phyloP scores from a whole-genome alignment of 2,329 filamentous ascomycete species.

The Stachybotrys echinatus region DNA sequence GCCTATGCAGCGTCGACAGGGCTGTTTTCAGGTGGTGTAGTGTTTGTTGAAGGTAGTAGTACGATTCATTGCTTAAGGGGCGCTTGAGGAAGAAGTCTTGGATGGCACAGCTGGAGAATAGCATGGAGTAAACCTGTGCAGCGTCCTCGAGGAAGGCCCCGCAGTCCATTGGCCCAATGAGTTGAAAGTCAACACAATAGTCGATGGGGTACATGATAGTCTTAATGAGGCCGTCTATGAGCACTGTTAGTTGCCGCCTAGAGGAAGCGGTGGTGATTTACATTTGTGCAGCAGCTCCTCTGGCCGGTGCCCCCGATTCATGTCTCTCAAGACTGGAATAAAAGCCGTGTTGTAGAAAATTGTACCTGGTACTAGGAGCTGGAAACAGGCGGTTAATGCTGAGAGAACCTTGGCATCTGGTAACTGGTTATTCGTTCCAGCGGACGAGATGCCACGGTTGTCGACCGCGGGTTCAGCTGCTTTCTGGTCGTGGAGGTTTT shows the following conservation, averaged over 20 bases:
- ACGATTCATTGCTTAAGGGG: not conserved
- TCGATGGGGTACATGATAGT: not conserved
- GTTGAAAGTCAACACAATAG: not conserved
- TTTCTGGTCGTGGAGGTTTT: too few species aligned
- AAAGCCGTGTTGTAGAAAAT: not conserved
- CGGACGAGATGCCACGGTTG: too few species aligned
- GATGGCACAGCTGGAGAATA: slow-evolving; percentile 3
- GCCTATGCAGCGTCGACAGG: not conserved
- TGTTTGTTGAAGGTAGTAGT: not conserved
- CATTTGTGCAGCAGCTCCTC: not conserved
- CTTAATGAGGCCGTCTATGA: not conserved
- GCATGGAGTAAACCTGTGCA: slow-evolving; percentile 3
- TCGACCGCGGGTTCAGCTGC: too few species aligned
- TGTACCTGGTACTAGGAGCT: too few species aligned
- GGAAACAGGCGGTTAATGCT: too few species aligned
- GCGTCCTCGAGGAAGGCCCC: not conserved
- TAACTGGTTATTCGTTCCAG: too few species aligned
- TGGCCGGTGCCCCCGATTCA: not conserved
- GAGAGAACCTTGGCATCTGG: too few species aligned
- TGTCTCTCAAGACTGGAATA: not conserved
- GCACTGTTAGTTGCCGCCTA: not conserved
- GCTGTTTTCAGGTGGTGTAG: slow-evolving; percentile 3
- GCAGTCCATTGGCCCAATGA: not conserved
- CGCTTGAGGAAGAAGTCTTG: not conserved
- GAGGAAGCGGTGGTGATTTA: too few species aligned